Evolutionary conservation across 345 rosid species (phyloP).

Genomic region (Eucalyptus curtisii): DNA sequence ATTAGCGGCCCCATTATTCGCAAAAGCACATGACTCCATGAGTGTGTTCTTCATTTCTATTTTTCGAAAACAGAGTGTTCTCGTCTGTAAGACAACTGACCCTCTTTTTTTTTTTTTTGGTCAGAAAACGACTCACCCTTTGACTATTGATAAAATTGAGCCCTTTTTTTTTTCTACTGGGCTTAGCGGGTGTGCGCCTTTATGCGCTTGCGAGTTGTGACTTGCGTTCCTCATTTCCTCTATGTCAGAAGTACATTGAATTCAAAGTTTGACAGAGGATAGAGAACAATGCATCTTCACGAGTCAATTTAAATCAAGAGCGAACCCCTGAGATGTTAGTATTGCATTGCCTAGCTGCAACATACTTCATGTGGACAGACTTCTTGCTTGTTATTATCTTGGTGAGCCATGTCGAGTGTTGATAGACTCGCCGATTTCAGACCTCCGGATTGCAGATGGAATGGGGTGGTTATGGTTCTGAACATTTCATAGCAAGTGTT

Average conservation of each 20-base stretch:
- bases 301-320: not conserved
- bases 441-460: not conserved
- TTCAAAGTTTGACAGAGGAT: not conserved
- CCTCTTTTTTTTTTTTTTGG: no score
- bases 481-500: not conserved
- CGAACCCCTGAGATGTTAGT: not conserved
- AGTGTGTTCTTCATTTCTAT: not conserved
- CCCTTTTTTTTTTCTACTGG: not conserved
- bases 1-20: not conserved
- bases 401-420: accelerated
- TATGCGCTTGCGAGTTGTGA: not conserved
- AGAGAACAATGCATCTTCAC: not conserved
- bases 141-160: not conserved
- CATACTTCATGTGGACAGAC: not conserved
- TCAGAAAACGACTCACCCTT: not conserved
- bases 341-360: not conserved
- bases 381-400: not conserved
- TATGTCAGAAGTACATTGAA: not conserved
- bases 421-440: not conserved
- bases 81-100: not conserved
- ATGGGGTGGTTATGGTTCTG: not conserved
- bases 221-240: not conserved
- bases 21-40: not conserved
- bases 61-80: not conserved
- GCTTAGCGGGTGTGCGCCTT: not conserved